Percentiles rank a stretch among this genome's conserved stretches.
These are phyloP conservation scores for Pistacia atlantica DNA, from an alignment of 345 rosid species.

Conservation along the genomic window DNA sequence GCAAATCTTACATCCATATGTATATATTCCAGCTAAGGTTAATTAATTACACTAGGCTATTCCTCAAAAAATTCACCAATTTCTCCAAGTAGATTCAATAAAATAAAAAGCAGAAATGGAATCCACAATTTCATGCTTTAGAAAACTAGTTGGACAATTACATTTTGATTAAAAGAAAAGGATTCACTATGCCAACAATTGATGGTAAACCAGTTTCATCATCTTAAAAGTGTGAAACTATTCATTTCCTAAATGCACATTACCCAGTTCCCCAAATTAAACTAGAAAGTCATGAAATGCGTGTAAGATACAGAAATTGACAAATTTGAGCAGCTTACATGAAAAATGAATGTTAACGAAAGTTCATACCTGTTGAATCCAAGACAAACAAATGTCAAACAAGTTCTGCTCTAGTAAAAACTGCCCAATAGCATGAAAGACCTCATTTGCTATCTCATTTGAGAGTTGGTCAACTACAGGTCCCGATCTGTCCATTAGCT, in stretches of 20 bases:
- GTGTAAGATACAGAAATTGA: not conserved
- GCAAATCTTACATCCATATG: not conserved
- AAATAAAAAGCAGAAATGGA: not conserved
- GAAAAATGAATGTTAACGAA: not conserved
- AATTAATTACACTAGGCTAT: not conserved
- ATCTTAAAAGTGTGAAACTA: not conserved
- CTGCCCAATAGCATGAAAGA: constrained; percentile 71
- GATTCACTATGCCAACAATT: not conserved
- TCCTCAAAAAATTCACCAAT: not conserved
- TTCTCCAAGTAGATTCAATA: not conserved
- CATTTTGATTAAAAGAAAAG: not conserved
- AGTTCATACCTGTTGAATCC: constrained; percentile 89
- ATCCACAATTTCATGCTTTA: not conserved
- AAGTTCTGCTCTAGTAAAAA: constrained; percentile 79
- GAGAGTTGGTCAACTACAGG: constrained; percentile 89
- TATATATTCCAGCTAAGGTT: not conserved
- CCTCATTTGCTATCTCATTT: constrained; percentile 73
- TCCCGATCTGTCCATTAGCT: constrained; percentile 95
- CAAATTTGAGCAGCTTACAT: constrained; percentile 9
- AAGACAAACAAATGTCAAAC: constrained; percentile 83
- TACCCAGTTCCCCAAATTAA: not conserved
- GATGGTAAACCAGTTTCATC: not conserved
- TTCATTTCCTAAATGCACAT: not conserved
- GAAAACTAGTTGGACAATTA: not conserved
- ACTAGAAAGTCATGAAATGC: not conserved